A percentile compares a stretch with the other conserved stretches of the same genome.
Evolutionary conservation across 75 land plant species (phyloP).

Genomic region (Selaginella tamariscina): DNA sequence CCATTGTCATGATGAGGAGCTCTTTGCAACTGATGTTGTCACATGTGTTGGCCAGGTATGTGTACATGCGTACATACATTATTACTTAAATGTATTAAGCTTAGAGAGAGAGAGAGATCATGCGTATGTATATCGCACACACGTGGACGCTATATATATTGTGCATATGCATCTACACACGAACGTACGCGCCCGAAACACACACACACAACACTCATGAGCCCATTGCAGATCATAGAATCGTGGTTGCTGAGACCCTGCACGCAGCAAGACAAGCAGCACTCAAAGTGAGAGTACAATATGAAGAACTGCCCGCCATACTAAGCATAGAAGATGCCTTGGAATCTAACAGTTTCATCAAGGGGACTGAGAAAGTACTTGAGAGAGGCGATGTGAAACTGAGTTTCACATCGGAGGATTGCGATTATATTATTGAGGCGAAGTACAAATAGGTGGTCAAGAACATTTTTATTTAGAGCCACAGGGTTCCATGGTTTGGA

Average conservation of each 20-base stretch:
- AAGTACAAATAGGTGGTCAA: slow-evolving; percentile 86
- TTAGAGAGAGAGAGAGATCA: no score
- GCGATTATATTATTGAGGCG: slow-evolving; percentile 70
- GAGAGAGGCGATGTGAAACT: slow-evolving; percentile 61
- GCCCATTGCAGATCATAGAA: slow-evolving; percentile 68
- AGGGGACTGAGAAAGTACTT: slow-evolving; percentile 43
- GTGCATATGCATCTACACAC: no score
- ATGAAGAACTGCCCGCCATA: slow-evolving; percentile 82
- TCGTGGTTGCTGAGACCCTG: slow-evolving; percentile 94
- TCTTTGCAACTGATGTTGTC: slow-evolving; percentile 74
- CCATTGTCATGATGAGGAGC: slow-evolving; percentile 70
- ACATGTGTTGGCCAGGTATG: slow-evolving; percentile 95
- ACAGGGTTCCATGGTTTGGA: slow-evolving; percentile 61
- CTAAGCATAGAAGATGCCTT: slow-evolving; percentile 68
- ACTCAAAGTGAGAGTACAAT: slow-evolving; percentile 52
- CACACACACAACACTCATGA: no score
- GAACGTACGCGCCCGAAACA: no score
- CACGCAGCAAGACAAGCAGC: slow-evolving; percentile 80
- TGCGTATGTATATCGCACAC: no score
- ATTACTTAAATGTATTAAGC: neutral
- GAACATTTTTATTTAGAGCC: slow-evolving; percentile 97
- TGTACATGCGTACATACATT: neutral
- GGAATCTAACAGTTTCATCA: slow-evolving; percentile 39
- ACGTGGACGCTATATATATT: no score
- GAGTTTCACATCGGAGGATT: slow-evolving; percentile 44